Evolutionary conservation across 371 early-diverging fungal genomes (phyloP).

Genomic region (Thermomucor indicae-seudaticae): DNA sequence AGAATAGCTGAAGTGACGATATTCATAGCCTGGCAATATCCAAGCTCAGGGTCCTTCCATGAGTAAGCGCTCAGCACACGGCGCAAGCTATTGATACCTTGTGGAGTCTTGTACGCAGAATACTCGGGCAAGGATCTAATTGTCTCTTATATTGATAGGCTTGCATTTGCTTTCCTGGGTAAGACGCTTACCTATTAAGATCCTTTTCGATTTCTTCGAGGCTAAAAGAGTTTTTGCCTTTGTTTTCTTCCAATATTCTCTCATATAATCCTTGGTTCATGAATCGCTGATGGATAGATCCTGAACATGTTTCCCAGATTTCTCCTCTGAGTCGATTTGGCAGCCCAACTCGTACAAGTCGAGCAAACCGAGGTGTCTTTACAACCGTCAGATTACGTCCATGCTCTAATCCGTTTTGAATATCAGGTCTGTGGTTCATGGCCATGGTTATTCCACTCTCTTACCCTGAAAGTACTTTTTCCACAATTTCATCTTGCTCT

Average conservation of each 20-base stretch:
- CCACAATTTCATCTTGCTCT: slow-evolving; percentile 78
- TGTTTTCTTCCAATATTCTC: slow-evolving; percentile 69
- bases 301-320: slow-evolving; percentile 93
- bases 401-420: slow-evolving; percentile 45
- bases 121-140: slow-evolving; percentile 93
- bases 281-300: slow-evolving; percentile 85
- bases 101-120: slow-evolving; percentile 83
- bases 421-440: not conserved
- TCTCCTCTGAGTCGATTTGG: slow-evolving; percentile 92
- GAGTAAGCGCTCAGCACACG: slow-evolving; percentile 87
- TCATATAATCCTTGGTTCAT: slow-evolving; percentile 83
- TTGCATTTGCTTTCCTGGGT: not conserved
- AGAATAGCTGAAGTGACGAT: slow-evolving; percentile 92
- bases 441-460: not conserved
- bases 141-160: too few species aligned
- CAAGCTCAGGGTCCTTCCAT: slow-evolving; percentile 86
- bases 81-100: slow-evolving; percentile 90
- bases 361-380: slow-evolving; percentile 78
- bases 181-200: slow-evolving; percentile 65
- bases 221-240: slow-evolving; percentile 63
- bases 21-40: slow-evolving; percentile 99
- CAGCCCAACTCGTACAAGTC: slow-evolving; percentile 89
- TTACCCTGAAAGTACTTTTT: slow-evolving; percentile 60
- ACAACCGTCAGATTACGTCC: slow-evolving; percentile 90
- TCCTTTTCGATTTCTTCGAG: slow-evolving; percentile 98